phyloP scores from a whole-genome alignment of 225 moss, liverwort and hornwort species.

The Lunularia cruciata region DNA sequence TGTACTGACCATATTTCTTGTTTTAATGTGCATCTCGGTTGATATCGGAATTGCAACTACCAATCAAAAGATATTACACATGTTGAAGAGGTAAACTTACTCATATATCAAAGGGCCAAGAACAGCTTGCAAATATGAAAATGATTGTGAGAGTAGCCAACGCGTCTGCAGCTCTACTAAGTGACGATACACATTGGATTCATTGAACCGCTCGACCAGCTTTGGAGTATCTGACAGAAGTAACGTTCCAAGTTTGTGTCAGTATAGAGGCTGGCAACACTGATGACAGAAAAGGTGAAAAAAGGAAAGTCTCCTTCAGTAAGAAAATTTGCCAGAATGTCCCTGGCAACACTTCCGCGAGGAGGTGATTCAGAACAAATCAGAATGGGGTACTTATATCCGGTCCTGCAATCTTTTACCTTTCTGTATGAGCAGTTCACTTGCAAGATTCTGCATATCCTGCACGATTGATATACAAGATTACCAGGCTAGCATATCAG shows the following conservation, averaged over 20 bases:
- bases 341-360: constrained; percentile 27
- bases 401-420: background rate
- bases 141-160: too few species aligned
- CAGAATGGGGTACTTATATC: constrained; percentile 25
- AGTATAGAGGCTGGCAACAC: constrained; percentile 30
- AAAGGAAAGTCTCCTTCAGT: constrained; percentile 20
- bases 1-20: too few species aligned
- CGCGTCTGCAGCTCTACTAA: too few species aligned
- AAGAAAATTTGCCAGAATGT: constrained; percentile 28
- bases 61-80: constrained; percentile 37
- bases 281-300: constrained; percentile 32
- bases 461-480: too few species aligned
- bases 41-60: constrained; percentile 39
- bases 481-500: too few species aligned
- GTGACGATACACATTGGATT: too few species aligned
- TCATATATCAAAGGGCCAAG: too few species aligned
- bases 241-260: background rate
- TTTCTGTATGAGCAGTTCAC: background rate
- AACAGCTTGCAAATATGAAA: too few species aligned
- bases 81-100: constrained; percentile 38
- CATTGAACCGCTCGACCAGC: too few species aligned
- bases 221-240: too few species aligned
- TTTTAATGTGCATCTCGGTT: constrained; percentile 22
- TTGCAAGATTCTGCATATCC: too few species aligned
- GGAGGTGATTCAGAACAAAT: constrained; percentile 37